phyloP scores from a whole-genome alignment of 106 monocot genomes.

The Dendrobium huoshanense region DNA sequence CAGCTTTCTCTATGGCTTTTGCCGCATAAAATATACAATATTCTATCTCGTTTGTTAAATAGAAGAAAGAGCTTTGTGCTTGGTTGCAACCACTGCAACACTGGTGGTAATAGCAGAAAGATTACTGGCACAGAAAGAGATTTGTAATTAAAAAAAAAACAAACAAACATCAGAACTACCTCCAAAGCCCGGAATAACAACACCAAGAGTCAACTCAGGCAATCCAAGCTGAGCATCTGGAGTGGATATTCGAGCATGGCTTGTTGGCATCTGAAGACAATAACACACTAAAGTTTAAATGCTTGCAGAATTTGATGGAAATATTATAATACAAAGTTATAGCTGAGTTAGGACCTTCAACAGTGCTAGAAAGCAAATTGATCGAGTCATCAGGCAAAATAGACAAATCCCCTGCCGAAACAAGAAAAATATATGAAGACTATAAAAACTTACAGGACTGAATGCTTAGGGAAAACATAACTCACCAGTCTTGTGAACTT shows the following conservation, averaged over 20 bases:
- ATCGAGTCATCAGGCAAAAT: conserved; percentile 7
- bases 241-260: conserved; percentile 82
- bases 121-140: no score
- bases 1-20: neutral
- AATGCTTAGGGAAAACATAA: neutral
- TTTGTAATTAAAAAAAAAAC: neutral
- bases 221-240: conserved; percentile 72
- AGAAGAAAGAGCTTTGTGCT: neutral
- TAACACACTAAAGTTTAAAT: no score
- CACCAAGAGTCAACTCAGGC: conserved; percentile 84
- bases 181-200: conserved; percentile 91
- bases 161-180: conserved; percentile 34
- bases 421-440: neutral
- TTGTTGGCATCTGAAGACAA: conserved; percentile 61
- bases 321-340: neutral
- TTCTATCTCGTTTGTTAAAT: neutral
- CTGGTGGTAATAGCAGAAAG: neutral
- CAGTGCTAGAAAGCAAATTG: conserved; percentile 8
- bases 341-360: conserved; percentile 7
- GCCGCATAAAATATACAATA: neutral
- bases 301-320: neutral
- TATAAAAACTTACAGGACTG: neutral
- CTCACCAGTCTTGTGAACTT: conserved; percentile 69
- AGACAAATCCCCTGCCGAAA: conserved; percentile 1
- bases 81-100: neutral